Conservation (phyloP, 176 grass and related monocot species). For the Panicum miliaceum region DNA sequence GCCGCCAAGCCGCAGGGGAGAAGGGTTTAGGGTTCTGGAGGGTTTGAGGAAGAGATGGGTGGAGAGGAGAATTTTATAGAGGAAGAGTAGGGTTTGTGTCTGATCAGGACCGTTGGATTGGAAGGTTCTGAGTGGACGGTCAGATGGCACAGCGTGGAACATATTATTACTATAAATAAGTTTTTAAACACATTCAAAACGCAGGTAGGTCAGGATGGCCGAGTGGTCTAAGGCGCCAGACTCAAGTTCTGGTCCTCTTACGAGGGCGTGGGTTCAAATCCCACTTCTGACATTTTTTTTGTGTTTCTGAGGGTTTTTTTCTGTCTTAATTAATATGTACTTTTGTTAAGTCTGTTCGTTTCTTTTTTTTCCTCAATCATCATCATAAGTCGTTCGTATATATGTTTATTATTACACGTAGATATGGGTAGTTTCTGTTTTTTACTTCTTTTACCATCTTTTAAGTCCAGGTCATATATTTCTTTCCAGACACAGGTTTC, state of each 20-base stretch:
- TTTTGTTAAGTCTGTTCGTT: too few relatives aligned
- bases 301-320: neutral
- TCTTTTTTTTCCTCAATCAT: too few relatives aligned
- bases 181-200: neutral
- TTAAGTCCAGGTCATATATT: too few relatives aligned
- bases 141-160: neutral
- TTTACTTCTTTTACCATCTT: too few relatives aligned
- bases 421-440: too few relatives aligned
- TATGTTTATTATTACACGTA: too few relatives aligned
- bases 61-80: conserved; percentile 35
- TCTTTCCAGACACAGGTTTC: too few relatives aligned
- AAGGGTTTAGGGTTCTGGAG: conserved; percentile 52
- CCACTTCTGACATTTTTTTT: conserved; percentile 70
- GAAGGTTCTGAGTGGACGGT: conserved; percentile 14
- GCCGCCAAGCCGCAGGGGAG: conserved; percentile 23
- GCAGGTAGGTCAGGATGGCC: conserved; percentile 79
- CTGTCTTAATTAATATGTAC: too few relatives aligned
- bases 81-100: conserved; percentile 14
- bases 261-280: conserved; percentile 95
- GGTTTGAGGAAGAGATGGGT: neutral
- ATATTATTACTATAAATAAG: neutral
- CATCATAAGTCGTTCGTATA: too few relatives aligned
- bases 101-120: neutral
- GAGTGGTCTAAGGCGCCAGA: conserved; percentile 99
- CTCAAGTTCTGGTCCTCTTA: conserved; percentile 99